Evolutionary conservation across 1,139 yeast species (phyloP).

Genomic region (Saccharomycopsis hybrid): DNA sequence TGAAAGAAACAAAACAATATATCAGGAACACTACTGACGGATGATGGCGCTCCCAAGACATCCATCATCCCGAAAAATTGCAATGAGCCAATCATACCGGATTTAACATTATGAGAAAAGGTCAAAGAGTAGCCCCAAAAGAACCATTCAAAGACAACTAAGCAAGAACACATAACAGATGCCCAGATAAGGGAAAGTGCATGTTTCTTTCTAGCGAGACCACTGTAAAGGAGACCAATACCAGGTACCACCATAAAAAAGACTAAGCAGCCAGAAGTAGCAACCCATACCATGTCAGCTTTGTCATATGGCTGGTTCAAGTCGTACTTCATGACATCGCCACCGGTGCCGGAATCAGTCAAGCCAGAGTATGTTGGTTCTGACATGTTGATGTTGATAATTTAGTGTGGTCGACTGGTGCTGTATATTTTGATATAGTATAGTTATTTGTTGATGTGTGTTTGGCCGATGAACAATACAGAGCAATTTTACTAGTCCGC

Average conservation of each 20-base stretch:
- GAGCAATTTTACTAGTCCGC: too few species aligned
- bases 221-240: slow-evolving; percentile 83
- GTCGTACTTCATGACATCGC: slow-evolving; percentile 67
- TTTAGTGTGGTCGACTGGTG: too few species aligned
- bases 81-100: slow-evolving; percentile 72
- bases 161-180: slow-evolving; percentile 76
- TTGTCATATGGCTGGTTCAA: slow-evolving; percentile 66
- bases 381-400: slow-evolving; percentile 29
- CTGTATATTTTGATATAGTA: too few species aligned
- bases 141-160: slow-evolving; percentile 90
- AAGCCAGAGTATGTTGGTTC: slow-evolving; percentile 32
- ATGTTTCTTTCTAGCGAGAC: slow-evolving; percentile 86
- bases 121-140: slow-evolving; percentile 94
- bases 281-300: slow-evolving; percentile 88
- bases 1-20: slow-evolving; percentile 84
- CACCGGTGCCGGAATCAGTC: slow-evolving; percentile 65
- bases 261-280: slow-evolving; percentile 66
- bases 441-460: too few species aligned
- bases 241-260: slow-evolving; percentile 95
- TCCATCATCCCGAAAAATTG: slow-evolving; percentile 72
- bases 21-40: slow-evolving; percentile 68
- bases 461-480: too few species aligned
- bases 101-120: slow-evolving; percentile 63
- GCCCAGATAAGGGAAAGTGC: slow-evolving; percentile 91
- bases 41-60: slow-evolving; percentile 75